Base-by-base conservation (phyloP, 1,284 basidiomycete species). In the Rhizoctonia solani region DNA sequence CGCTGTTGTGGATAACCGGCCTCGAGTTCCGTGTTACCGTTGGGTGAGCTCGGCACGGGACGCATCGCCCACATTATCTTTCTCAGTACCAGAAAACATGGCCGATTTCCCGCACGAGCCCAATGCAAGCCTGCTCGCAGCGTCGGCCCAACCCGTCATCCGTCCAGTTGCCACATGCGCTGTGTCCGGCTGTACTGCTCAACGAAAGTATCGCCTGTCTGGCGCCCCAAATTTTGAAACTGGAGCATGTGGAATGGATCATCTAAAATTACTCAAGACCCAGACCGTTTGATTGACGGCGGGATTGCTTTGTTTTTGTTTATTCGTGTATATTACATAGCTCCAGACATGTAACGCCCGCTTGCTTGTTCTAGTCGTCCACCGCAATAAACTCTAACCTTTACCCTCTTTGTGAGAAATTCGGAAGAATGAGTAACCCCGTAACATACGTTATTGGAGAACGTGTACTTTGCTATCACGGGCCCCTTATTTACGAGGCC, bases 401-500 rank as follows among this genome's bases (percentile, higher is more conserved):
- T 34, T 41, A 23, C 21, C 14, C 30, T 11, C 44, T 46, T 6
- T 11, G 37, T 34, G 52, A 54, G 29, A 16, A 21, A 25, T 32
- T 32, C 30, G 23, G 19, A 55, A 52, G 19, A 21, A 50, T 30
- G 30, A 61, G 58, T 47, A 61, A 49, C 23, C 58, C 41, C 27
- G 68, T 59, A 16, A 67, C 69, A 14, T 87, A 81, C 73, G 71
- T 77, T 0, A 77, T 76, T 32, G 86, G 88, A 74, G 95, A 98
- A 78, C 87, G 87, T 72, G 92, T 95, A 4, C 82, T 98, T 11
- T 97, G 95, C 79, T 97, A 92, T 76, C 95, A 98, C 75, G 94
- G 94, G 0, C 93, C 93, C 2, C 83, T 98, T 44, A 88, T 98
- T 69, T 98, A 98, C 77, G 92, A 95, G 77, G 95, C 95, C 34